A percentile compares a stretch with the other conserved stretches of the same genome.
Conservation (phyloP, 2,329 filamentous ascomycete genomes). For the Colletotrichum eleusines region DNA sequence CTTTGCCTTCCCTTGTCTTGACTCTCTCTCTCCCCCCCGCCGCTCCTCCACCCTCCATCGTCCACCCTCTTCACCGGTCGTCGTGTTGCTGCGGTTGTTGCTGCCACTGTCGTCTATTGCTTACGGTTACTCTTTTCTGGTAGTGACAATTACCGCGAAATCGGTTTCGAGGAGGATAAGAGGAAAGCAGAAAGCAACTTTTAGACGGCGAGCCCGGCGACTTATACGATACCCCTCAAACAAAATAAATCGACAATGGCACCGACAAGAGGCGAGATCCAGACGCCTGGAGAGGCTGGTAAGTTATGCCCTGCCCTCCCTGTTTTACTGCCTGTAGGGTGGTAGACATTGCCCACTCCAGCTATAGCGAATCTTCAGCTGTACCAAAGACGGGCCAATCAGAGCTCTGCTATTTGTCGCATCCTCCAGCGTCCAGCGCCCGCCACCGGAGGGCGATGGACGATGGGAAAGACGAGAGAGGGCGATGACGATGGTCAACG, state of each 20-base stretch:
- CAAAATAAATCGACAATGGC: conserved; percentile 39
- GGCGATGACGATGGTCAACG: not conserved
- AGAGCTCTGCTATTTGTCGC: conserved; percentile 42
- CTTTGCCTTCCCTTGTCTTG: not conserved
- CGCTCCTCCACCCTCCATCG: not conserved
- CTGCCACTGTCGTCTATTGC: not conserved
- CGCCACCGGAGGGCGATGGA: conserved; percentile 13
- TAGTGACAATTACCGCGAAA: not conserved
- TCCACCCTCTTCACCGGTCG: conserved; percentile 8
- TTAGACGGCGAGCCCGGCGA: not conserved
- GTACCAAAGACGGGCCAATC: conserved; percentile 33
- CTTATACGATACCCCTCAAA: conserved; percentile 22
- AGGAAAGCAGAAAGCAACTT: not conserved
- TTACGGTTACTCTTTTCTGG: not conserved
- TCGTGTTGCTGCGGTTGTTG: conserved; percentile 14
- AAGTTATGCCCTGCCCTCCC: conserved; percentile 50
- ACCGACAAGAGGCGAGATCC: conserved; percentile 55
- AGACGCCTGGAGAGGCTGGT: conserved; percentile 75
- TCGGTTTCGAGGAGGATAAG: conserved; percentile 6
- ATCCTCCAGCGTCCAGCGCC: conserved; percentile 11
- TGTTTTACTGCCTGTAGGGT: conserved; percentile 20
- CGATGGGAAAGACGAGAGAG: conserved; percentile 3
- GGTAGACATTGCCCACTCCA: conserved; percentile 29
- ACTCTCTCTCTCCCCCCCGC: not conserved
- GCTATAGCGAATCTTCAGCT: conserved; percentile 18